A percentile compares a stretch with the other conserved stretches of the same genome.
phyloP scores from a whole-genome alignment of 2,329 filamentous ascomycete genomes.

The Xylogone sp. region DNA sequence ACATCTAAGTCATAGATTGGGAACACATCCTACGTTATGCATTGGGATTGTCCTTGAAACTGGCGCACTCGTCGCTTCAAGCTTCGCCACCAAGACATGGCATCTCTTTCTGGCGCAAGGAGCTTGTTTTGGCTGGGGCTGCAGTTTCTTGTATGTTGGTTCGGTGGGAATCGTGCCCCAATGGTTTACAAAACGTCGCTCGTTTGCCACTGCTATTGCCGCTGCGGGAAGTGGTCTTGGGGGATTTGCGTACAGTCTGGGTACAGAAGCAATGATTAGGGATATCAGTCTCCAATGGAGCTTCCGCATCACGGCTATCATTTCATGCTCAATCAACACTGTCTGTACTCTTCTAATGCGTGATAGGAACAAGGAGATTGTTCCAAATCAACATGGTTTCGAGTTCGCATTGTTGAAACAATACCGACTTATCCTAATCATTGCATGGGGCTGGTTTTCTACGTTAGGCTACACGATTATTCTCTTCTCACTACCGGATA shows the following conservation, averaged over 20 bases:
- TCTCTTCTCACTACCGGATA: constrained; percentile 58
- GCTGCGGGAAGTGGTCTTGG: constrained; percentile 57
- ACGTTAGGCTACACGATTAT: constrained; percentile 44
- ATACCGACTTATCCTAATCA: constrained; percentile 56
- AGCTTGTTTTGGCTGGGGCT: constrained; percentile 66
- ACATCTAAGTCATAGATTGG: constrained; percentile 41
- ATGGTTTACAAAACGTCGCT: constrained; percentile 54
- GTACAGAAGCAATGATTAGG: constrained; percentile 53
- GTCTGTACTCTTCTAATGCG: constrained; percentile 57
- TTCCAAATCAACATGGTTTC: constrained; percentile 60
- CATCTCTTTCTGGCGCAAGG: constrained; percentile 72
- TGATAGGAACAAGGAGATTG: constrained; percentile 67
- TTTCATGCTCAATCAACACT: constrained; percentile 50
- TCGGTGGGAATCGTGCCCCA: constrained; percentile 53
- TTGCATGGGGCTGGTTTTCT: constrained; percentile 38
- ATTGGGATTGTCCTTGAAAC: constrained; percentile 62
- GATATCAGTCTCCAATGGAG: constrained; percentile 55
- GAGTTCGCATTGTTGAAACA: constrained; percentile 56
- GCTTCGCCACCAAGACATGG: constrained; percentile 64
- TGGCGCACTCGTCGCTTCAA: constrained; percentile 61
- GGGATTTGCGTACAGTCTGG: constrained; percentile 55
- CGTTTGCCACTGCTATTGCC: constrained; percentile 56
- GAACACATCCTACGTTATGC: constrained; percentile 45
- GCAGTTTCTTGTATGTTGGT: constrained; percentile 70
- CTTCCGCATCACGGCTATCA: constrained; percentile 56